Base-by-base conservation (phyloP, 2,329 filamentous ascomycete species). In the Sporothrix brasiliensis region DNA sequence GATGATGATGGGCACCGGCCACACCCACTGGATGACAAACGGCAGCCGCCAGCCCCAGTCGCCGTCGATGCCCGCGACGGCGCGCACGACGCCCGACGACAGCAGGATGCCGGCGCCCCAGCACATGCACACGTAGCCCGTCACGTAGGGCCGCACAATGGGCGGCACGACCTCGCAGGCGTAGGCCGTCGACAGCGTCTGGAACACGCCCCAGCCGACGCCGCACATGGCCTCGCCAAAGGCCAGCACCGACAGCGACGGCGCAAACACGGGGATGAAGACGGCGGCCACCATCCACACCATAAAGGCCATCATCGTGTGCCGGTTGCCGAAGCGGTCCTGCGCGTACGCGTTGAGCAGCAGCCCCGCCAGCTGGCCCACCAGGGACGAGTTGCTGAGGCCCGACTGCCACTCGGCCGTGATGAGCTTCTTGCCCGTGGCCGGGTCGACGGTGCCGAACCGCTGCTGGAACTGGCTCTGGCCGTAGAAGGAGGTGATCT, bases 341-440 rank as follows among this genome's bases (percentile, higher is more conserved):
- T 82, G 80, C 14, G 85, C 74, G 65, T 83, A 79, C 5, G 85
- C 85, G 70, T 83, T 85, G 27, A 84, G 71, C 14, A 84, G 76
- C 2, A 84, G 78, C 0, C 85, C 85, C 1, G 86, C 70, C 24
- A 87, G 83, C 14, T 81, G 79, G 3, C 85, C 85, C 6, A 83
- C 80, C 16, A 79, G 75, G 0, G 81, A 60, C 68, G 71, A 71
- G 72, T 75, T 75, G 34, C 78, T 77, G 0, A 87, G 75, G 0
- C 80, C 83, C 2, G 83, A 80, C 74, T 87, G 84, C 86, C 86
- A 87, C 0, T 80, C 73, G 0, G 83, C 81, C 0, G 81, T 78
- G 34, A 87, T 77, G 72, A 85, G 77, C 60, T 79, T 79, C 7
- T 74, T 72, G n/a, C 76, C 76, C 7, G 61, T 66, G 7, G 69